These are phyloP conservation scores for Stephanodiscus minutulus DNA, from an alignment of 108 stramenopile genomes.

Conservation along the genomic window DNA sequence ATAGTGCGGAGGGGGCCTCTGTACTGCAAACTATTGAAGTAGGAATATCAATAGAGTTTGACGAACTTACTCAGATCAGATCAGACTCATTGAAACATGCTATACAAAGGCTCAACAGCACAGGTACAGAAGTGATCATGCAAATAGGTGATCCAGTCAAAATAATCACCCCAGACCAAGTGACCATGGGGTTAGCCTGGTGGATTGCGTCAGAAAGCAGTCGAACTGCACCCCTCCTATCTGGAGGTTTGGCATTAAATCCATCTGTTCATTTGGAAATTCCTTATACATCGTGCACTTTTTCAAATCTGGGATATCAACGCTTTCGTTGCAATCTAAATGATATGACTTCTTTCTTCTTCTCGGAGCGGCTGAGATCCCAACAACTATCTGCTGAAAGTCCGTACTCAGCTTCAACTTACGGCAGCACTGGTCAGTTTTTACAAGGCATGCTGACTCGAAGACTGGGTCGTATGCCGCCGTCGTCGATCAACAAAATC, in stretches of 20 bases:
- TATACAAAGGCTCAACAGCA: neutral
- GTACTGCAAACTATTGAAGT: slow-evolving; percentile 53
- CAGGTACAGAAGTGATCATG: neutral
- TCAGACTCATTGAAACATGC: slow-evolving; percentile 14
- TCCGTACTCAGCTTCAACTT: neutral
- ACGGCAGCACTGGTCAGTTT: slow-evolving; percentile 36
- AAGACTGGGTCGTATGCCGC: slow-evolving; percentile 34
- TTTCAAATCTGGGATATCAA: slow-evolving; percentile 56
- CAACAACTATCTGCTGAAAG: neutral
- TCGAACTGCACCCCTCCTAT: slow-evolving; percentile 43
- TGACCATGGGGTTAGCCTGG: slow-evolving; percentile 60
- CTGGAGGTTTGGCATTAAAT: slow-evolving; percentile 46
- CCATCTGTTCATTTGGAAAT: slow-evolving; percentile 29
- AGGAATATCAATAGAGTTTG: slow-evolving; percentile 36
- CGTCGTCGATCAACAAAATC: neutral
- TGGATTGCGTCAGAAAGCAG: slow-evolving; percentile 49
- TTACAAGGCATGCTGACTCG: slow-evolving; percentile 62
- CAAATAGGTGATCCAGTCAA: neutral
- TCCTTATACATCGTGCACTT: slow-evolving; percentile 23
- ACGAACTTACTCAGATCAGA: neutral
- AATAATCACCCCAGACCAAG: slow-evolving; percentile 50
- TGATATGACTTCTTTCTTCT: slow-evolving; percentile 27
- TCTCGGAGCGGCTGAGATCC: neutral
- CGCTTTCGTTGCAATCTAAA: slow-evolving; percentile 52
- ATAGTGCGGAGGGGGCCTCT: slow-evolving; percentile 15